Percentiles rank a stretch among this genome's conserved stretches.
Evolutionary conservation across 305 asterid genomes (phyloP).

Genomic region (Fraxinus floribunda): DNA sequence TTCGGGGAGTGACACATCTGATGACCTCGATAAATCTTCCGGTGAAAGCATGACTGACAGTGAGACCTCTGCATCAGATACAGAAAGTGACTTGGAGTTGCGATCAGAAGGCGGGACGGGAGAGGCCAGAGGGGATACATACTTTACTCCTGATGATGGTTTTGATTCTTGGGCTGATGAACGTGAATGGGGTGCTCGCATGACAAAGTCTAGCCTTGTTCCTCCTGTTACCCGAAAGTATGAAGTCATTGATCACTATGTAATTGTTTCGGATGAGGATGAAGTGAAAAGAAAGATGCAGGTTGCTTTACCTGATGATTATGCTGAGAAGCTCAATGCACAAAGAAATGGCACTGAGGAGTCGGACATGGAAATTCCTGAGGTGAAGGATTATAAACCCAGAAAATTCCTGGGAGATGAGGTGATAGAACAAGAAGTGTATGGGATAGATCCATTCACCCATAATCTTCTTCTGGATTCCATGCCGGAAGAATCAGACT

Average conservation of each 20-base stretch:
- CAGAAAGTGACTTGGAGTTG: conserved; percentile 73
- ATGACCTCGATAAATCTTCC: conserved; percentile 72
- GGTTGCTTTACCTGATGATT: conserved; percentile 92
- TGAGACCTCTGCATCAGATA: conserved; percentile 76
- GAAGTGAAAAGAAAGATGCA: conserved; percentile 95
- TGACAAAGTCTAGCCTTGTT: conserved; percentile 95
- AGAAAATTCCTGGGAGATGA: conserved; percentile 83
- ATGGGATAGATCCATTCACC: conserved; percentile 97
- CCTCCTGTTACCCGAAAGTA: conserved; percentile 98
- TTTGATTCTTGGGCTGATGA: conserved; percentile 82
- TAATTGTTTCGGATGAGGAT: conserved; percentile 87
- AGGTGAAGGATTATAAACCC: conserved; percentile 90
- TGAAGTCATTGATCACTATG: conserved; percentile 90
- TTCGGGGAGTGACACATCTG: conserved; percentile 87
- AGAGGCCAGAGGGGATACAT: conserved; percentile 58
- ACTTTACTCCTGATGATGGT: conserved; percentile 67
- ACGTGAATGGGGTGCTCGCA: conserved; percentile 99
- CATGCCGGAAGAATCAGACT: conserved; percentile 90
- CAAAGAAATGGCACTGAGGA: conserved; percentile 93
- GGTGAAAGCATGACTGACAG: conserved; percentile 62
- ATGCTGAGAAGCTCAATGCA: conserved; percentile 72
- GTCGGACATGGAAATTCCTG: conserved; percentile 99
- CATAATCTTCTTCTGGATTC: conserved; percentile 97
- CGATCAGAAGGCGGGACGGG: conserved; percentile 52
- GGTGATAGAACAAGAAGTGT: conserved; percentile 98